Evolutionary conservation across 306 rosid genomes (phyloP).

Genomic region (Erythrophleum fordii): DNA sequence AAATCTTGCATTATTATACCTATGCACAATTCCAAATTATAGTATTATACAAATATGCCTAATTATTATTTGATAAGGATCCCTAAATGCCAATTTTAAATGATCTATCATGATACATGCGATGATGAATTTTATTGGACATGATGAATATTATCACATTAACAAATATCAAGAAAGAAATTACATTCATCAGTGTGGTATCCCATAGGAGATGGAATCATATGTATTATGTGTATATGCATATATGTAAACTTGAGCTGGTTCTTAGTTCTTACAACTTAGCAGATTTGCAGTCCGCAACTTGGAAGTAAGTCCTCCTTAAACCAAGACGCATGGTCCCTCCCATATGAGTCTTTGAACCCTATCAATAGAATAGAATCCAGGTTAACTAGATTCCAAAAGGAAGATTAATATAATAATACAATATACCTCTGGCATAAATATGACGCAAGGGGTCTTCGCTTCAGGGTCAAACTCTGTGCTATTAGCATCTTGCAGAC

Average conservation of each 20-base stretch:
- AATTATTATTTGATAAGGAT: conserved; percentile 1
- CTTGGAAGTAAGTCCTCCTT: conserved; percentile 77
- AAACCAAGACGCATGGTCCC: conserved; percentile 97
- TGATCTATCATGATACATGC: neutral
- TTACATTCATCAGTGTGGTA: neutral
- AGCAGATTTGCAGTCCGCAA: conserved; percentile 73
- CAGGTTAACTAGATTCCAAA: conserved; percentile 30
- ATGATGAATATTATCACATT: neutral
- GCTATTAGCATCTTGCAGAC: conserved; percentile 74
- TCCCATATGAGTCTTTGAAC: conserved; percentile 94
- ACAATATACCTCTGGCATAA: conserved; percentile 85
- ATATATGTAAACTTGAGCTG: conserved; percentile 17
- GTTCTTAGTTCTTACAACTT: conserved; percentile 65
- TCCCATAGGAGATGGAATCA: conserved; percentile 20
- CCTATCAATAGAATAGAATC: conserved; percentile 50
- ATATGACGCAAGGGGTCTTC: conserved; percentile 75
- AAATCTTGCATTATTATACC: conserved; percentile 63
- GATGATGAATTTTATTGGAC: neutral
- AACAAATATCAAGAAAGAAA: neutral
- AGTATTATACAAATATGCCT: neutral
- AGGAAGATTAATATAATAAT: neutral
- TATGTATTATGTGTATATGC: neutral
- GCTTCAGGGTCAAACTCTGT: conserved; percentile 80
- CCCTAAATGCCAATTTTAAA: neutral
- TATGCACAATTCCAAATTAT: conserved; percentile 36